phyloP scores from a whole-genome alignment of 768 basidiomycete genomes.

The Auriculariales sp. region DNA sequence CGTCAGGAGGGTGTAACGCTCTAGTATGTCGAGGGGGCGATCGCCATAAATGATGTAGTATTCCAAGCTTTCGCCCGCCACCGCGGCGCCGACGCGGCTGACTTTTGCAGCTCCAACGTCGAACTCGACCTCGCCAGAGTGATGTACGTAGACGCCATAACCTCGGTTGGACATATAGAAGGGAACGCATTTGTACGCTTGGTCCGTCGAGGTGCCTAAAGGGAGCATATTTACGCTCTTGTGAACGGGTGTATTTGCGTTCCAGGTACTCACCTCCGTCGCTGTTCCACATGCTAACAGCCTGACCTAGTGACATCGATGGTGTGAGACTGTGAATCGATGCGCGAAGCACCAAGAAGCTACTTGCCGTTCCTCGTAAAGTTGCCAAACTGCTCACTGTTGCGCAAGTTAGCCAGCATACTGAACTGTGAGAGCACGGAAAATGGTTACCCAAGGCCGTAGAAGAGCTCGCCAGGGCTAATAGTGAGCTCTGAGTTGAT shows the following conservation, averaged over 20 bases:
- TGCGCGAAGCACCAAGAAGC: not conserved
- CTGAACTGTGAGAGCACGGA: too few species aligned
- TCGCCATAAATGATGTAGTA: conserved; percentile 61
- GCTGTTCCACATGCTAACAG: conserved; percentile 17
- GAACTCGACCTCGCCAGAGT: conserved; percentile 50
- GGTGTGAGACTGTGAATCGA: not conserved
- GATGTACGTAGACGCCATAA: conserved; percentile 66
- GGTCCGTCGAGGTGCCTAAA: conserved; percentile 5
- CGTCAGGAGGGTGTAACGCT: conserved; percentile 44
- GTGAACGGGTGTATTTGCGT: too few species aligned
- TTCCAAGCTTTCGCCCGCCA: conserved; percentile 48
- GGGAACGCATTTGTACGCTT: conserved; percentile 46
- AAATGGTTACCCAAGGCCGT: conserved; percentile 15
- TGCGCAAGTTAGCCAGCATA: not conserved
- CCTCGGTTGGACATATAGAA: conserved; percentile 57
- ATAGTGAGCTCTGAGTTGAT: conserved; percentile 19
- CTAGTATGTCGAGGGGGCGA: conserved; percentile 47
- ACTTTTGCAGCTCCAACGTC: conserved; percentile 36
- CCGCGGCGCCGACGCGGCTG: conserved; percentile 45
- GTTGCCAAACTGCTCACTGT: conserved; percentile 19
- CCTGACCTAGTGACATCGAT: conserved; percentile 1
- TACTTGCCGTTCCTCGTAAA: conserved; percentile 22
- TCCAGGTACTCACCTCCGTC: too few species aligned
- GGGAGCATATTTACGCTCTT: too few species aligned
- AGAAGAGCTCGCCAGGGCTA: conserved; percentile 19